Percentiles rank a stretch among this genome's conserved stretches.
These are phyloP conservation scores for Penicillium palitans DNA, from an alignment of 2,329 filamentous ascomycete genomes.

Conservation along the genomic window DNA sequence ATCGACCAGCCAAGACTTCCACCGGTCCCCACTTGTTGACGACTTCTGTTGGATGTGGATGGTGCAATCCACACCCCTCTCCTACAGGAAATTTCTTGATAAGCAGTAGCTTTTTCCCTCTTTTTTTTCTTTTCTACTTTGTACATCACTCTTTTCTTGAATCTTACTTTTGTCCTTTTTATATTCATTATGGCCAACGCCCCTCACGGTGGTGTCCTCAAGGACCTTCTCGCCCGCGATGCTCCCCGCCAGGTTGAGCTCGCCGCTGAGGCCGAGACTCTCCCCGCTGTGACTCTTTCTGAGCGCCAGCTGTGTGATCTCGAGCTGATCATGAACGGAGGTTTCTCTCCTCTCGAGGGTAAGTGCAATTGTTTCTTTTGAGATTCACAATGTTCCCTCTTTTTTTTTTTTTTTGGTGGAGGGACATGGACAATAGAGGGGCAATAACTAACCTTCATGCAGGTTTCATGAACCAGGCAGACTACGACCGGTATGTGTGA, in stretches of 20 bases:
- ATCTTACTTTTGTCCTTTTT: slow-evolving; percentile 5
- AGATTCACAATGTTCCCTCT: too few relatives aligned
- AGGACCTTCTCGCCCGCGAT: slow-evolving; percentile 96
- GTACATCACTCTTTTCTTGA: slow-evolving; percentile 1
- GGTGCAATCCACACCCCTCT: slow-evolving; percentile 8
- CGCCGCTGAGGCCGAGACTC: slow-evolving; percentile 75
- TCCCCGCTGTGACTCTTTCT: slow-evolving; percentile 79
- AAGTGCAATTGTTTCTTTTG: slow-evolving; percentile 37
- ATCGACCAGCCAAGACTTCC: slow-evolving; percentile 16
- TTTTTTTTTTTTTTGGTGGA: slow-evolving; percentile 1
- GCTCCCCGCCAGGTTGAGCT: slow-evolving; percentile 78
- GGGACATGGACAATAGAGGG: slow-evolving; percentile 11
- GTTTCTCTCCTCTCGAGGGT: slow-evolving; percentile 98
- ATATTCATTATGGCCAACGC: slow-evolving; percentile 49
- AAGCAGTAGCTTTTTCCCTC: slow-evolving; percentile 4
- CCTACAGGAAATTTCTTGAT: slow-evolving; percentile 13
- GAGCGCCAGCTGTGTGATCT: slow-evolving; percentile 98
- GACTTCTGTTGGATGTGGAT: slow-evolving; percentile 15
- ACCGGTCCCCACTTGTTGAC: slow-evolving; percentile 23
- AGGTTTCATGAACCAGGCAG: slow-evolving; percentile 97
- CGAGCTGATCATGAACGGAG: slow-evolving; percentile 94
- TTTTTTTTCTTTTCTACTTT: neutral
- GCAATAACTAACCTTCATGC: slow-evolving; percentile 26
- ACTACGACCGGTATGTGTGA: slow-evolving; percentile 79
- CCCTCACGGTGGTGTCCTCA: slow-evolving; percentile 89